These are phyloP conservation scores for Geum urbanum DNA, from an alignment of 306 rosid species.

Conservation along the genomic window DNA sequence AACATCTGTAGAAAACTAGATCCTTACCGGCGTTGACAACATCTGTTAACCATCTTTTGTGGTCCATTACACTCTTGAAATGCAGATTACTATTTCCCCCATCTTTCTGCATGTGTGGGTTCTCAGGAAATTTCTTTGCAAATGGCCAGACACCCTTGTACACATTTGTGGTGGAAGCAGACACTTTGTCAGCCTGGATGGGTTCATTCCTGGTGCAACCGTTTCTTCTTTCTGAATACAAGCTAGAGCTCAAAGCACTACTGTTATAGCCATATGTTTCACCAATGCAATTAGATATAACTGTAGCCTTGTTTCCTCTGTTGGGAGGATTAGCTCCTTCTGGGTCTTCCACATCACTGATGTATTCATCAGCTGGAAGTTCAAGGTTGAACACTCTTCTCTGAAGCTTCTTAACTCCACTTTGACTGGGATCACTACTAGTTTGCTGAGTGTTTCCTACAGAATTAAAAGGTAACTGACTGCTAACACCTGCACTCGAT, in stretches of 20 bases:
- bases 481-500: constrained; percentile 21
- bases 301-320: background rate
- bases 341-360: constrained; percentile 18
- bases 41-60: constrained; percentile 12
- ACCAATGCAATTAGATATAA: background rate
- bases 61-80: background rate
- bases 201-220: constrained; percentile 24
- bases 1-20: background rate
- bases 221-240: constrained; percentile 10
- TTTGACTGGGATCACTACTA: constrained; percentile 13
- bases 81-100: constrained; percentile 11
- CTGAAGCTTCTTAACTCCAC: constrained; percentile 13
- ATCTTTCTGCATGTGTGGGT: background rate
- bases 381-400: constrained; percentile 38
- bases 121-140: constrained; percentile 19
- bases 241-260: constrained; percentile 12
- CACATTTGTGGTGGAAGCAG: constrained; percentile 11
- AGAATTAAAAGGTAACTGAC: constrained; percentile 22
- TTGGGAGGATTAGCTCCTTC: constrained; percentile 16
- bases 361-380: constrained; percentile 30
- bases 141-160: constrained; percentile 20
- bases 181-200: constrained; percentile 21
- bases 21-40: constrained; percentile 23
- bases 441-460: constrained; percentile 20
- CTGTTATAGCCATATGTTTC: background rate